A percentile compares a stretch with the other conserved stretches of the same genome.
Conservation (phyloP, 2,329 filamentous ascomycete species). For the Pseudophaeomoniella oleicola region DNA sequence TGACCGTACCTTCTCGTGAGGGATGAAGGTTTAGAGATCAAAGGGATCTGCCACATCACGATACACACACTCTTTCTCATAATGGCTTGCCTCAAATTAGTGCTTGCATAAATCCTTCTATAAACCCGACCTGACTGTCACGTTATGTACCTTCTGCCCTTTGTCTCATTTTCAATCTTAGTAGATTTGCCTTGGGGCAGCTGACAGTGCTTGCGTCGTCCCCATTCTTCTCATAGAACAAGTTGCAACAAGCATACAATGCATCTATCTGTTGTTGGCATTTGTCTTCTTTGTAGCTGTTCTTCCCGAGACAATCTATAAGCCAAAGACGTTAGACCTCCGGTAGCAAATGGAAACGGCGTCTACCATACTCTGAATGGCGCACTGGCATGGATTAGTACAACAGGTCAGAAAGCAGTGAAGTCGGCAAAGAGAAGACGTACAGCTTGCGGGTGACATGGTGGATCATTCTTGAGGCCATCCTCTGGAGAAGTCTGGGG, state of each 20-base stretch:
- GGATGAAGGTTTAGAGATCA: conserved; percentile 35
- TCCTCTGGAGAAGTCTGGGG: conserved; percentile 40
- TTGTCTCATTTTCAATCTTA: conserved; percentile 78
- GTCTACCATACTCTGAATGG: conserved; percentile 83
- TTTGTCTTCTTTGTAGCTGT: conserved; percentile 71
- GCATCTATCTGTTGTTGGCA: conserved; percentile 68
- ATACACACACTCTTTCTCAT: background rate
- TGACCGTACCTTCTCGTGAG: conserved; percentile 45
- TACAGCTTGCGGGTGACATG: conserved; percentile 75
- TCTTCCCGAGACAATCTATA: conserved; percentile 68
- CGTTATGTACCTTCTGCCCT: conserved; percentile 29
- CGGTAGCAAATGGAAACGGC: too few relatives aligned
- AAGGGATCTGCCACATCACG: conserved; percentile 16
- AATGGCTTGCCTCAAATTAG: too few relatives aligned
- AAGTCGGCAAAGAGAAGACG: conserved; percentile 19
- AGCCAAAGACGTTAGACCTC: conserved; percentile 3
- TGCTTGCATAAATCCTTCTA: too few relatives aligned
- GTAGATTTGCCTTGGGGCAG: conserved; percentile 68
- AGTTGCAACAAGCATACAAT: conserved; percentile 84
- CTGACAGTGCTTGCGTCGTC: conserved; percentile 62
- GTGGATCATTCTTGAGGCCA: conserved; percentile 59
- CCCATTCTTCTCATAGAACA: conserved; percentile 69
- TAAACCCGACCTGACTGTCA: background rate
- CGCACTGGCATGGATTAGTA: conserved; percentile 46
- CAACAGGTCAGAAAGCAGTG: conserved; percentile 5